These are phyloP conservation scores for Nicotiana attenuata DNA, from an alignment of 257 asterid species.

Conservation along the genomic window DNA sequence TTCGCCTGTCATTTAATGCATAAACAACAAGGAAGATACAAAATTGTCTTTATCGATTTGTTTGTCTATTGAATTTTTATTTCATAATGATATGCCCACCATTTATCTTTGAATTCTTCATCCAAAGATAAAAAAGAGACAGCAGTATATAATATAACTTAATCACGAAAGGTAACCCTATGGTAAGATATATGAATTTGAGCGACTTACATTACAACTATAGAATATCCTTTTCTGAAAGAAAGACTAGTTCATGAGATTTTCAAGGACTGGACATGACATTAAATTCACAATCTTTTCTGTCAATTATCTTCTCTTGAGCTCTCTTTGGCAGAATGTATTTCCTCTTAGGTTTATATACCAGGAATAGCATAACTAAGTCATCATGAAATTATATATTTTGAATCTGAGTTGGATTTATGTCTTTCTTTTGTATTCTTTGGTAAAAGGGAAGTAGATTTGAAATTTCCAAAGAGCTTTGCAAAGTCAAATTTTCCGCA, in stretches of 20 bases:
- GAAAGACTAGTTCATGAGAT: not conserved
- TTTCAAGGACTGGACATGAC: not conserved
- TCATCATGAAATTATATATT: not conserved
- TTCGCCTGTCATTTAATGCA: not conserved
- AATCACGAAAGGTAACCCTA: not conserved
- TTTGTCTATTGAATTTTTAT: not conserved
- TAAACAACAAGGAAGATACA: not conserved
- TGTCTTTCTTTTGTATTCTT: conserved; percentile 3
- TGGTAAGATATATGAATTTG: not conserved
- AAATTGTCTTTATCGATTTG: not conserved
- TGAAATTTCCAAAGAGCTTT: conserved; percentile 56
- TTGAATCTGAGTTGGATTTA: conserved; percentile 4
- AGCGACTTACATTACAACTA: not conserved
- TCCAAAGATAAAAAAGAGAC: conserved; percentile 4
- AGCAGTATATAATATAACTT: not conserved
- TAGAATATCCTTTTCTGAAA: not conserved
- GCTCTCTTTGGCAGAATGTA: not conserved
- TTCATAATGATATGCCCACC: not conserved
- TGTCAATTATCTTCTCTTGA: not conserved
- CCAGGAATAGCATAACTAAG: not conserved
- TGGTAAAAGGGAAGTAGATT: conserved; percentile 39
- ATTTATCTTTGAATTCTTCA: not conserved
- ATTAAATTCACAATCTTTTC: not conserved
- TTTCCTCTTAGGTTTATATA: not conserved
- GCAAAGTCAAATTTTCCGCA: conserved; percentile 28